Percentiles rank a stretch among this genome's conserved stretches.
phyloP scores from a whole-genome alignment of 2,329 filamentous ascomycete genomes.

The Paracamarosporium sp. region DNA sequence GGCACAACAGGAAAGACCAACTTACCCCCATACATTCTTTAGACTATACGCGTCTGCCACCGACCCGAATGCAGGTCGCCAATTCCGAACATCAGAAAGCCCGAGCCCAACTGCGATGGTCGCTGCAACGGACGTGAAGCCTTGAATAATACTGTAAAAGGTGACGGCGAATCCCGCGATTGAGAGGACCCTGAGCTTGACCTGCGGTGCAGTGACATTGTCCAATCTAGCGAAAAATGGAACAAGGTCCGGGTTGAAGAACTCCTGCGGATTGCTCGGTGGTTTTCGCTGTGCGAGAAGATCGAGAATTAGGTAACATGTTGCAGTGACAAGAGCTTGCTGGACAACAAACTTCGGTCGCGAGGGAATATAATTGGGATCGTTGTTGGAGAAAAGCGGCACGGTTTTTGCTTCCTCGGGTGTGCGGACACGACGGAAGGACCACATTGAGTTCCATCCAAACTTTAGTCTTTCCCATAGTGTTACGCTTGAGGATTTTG shows the following conservation, averaged over 20 bases:
- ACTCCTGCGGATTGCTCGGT: not conserved
- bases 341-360: no score
- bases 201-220: not conserved
- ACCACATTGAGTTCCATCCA: no score
- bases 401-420: no score
- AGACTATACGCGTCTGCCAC: slow-evolving; percentile 1
- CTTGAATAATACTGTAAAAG: slow-evolving; percentile 4
- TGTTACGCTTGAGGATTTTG: no score
- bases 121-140: not conserved
- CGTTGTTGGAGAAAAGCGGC: no score
- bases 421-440: no score
- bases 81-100: not conserved
- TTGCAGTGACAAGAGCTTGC: no score
- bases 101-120: not conserved
- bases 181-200: not conserved
- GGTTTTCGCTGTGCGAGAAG: not conserved
- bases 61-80: slow-evolving; percentile 3
- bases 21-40: slow-evolving; percentile 5
- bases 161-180: slow-evolving; percentile 6
- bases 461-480: no score
- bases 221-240: not conserved
- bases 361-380: no score
- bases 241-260: not conserved
- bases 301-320: not conserved
- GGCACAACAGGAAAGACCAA: not conserved